Percentiles rank a stretch among this genome's conserved stretches.
Evolutionary conservation across 164 flowering plant genomes (phyloP).

Genomic region (Malania oleifera): DNA sequence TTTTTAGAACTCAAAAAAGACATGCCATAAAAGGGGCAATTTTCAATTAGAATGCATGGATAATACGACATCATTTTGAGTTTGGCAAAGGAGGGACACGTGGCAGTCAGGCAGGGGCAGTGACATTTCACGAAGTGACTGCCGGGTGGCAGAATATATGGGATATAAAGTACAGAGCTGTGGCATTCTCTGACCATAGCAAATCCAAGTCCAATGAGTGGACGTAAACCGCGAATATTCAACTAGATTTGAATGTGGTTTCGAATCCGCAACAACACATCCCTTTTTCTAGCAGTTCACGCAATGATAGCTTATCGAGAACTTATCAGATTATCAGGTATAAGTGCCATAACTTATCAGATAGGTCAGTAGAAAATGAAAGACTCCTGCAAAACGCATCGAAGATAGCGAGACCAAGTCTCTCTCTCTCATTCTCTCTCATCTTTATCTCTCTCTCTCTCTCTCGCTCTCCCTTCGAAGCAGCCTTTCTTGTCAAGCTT

Average conservation of each 20-base stretch:
- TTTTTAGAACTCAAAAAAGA: too few relatives aligned
- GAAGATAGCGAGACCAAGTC: constrained; percentile 45
- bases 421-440: constrained; percentile 14
- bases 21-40: too few relatives aligned
- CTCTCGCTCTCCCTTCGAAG: not conserved
- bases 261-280: constrained; percentile 29
- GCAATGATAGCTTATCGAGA: constrained; percentile 1
- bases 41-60: too few relatives aligned
- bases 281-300: constrained; percentile 12
- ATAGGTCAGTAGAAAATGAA: not conserved
- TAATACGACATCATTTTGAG: too few relatives aligned
- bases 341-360: constrained; percentile 15
- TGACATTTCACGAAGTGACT: too few relatives aligned
- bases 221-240: constrained; percentile 39
- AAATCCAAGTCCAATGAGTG: constrained; percentile 8
- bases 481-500: constrained; percentile 22
- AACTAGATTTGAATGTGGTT: constrained; percentile 35
- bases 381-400: constrained; percentile 36
- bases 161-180: not conserved
- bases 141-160: not conserved
- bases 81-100: too few relatives aligned
- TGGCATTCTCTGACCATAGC: not conserved
- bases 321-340: constrained; percentile 21
- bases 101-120: too few relatives aligned
- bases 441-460: constrained; percentile 10